Conservation (phyloP, 2,329 filamentous ascomycete genomes). For the Claviceps pazoutovae region DNA sequence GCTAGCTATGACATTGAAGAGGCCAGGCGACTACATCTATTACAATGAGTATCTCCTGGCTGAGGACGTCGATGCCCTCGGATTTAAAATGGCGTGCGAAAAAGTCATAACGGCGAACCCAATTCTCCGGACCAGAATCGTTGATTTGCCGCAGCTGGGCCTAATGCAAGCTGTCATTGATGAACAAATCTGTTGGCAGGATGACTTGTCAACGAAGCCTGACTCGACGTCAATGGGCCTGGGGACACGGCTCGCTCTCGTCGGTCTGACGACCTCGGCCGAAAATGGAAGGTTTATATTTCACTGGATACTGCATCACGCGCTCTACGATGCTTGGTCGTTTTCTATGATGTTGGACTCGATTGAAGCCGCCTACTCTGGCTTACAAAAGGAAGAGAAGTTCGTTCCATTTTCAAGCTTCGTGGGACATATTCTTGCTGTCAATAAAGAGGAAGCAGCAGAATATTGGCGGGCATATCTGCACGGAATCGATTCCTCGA, state of each 20-base stretch:
- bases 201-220: too few relatives aligned
- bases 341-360: conserved; percentile 30
- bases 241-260: conserved; percentile 25
- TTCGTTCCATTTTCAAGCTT: conserved; percentile 20
- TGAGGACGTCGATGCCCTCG: neutral
- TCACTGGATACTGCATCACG: conserved; percentile 30
- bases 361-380: conserved; percentile 7
- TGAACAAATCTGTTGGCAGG: conserved; percentile 19
- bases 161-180: conserved; percentile 29
- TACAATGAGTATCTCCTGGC: conserved; percentile 7
- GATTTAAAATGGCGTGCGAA: conserved; percentile 8
- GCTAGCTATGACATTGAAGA: conserved; percentile 19
- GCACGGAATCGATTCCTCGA: neutral
- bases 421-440: neutral
- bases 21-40: conserved; percentile 20
- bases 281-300: conserved; percentile 21
- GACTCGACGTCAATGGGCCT: conserved; percentile 17
- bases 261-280: conserved; percentile 18
- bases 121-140: conserved; percentile 32
- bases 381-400: neutral
- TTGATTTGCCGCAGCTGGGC: conserved; percentile 25
- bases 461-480: neutral
- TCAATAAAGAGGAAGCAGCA: neutral
- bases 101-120: neutral
- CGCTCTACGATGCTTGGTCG: conserved; percentile 33